Conservation (phyloP, 768 basidiomycete species). For the Panellus pusillus region DNA sequence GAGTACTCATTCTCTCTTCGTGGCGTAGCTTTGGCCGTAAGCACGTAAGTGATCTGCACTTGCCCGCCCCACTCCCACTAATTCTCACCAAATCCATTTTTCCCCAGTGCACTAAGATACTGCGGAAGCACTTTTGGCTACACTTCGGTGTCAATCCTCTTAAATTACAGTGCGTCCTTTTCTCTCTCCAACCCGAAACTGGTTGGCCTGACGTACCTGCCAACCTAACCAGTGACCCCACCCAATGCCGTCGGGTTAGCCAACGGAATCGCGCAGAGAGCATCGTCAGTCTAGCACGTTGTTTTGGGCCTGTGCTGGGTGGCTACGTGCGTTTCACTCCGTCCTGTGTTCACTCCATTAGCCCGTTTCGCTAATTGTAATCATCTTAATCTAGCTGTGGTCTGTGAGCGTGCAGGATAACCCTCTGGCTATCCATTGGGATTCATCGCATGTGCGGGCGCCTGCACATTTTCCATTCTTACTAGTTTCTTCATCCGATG, state of each 20-base stretch:
- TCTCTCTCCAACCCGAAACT: neutral
- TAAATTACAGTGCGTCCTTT: constrained; percentile 70
- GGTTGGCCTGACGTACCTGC: constrained; percentile 16
- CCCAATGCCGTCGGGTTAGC: constrained; percentile 86
- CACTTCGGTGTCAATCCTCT: constrained; percentile 84
- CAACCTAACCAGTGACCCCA: constrained; percentile 70
- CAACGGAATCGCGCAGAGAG: constrained; percentile 96
- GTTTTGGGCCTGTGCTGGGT: constrained; percentile 83
- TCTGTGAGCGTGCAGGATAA: constrained; percentile 65
- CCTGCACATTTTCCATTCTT: constrained; percentile 62
- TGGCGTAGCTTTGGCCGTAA: constrained; percentile 12
- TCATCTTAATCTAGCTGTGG: constrained; percentile 55
- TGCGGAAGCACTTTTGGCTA: constrained; percentile 89
- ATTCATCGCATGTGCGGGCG: constrained; percentile 64
- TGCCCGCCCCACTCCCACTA: neutral
- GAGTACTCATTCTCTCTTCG: constrained; percentile 1
- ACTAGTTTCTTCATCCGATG: constrained; percentile 76
- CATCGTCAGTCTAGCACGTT: constrained; percentile 90
- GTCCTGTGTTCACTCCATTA: too few relatives aligned
- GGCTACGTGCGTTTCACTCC: constrained; percentile 60
- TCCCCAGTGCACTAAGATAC: constrained; percentile 70
- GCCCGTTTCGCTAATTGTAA: too few relatives aligned
- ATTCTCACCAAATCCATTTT: constrained; percentile 1
- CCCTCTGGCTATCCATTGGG: constrained; percentile 72
- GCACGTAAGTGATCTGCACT: constrained; percentile 5